Conservation (phyloP, 176 grass and related monocot species). For the Carex scoparia region DNA sequence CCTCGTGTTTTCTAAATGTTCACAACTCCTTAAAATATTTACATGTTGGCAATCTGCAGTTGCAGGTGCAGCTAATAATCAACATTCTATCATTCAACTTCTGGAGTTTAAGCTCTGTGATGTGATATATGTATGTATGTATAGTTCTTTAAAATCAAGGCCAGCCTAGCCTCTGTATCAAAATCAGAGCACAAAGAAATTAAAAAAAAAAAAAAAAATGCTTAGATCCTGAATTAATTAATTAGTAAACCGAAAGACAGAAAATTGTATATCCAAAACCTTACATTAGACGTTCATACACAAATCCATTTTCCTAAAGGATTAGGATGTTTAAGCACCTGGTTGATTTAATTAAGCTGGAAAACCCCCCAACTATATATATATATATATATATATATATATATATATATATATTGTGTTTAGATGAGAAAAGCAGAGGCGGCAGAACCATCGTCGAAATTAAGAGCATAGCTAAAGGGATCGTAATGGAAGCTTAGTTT, state of each 20-base stretch:
- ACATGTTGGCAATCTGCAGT: neutral
- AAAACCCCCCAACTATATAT: neutral
- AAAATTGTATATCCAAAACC: conserved; percentile 15
- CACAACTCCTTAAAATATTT: neutral
- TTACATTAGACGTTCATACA: neutral
- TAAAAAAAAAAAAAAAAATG: neutral
- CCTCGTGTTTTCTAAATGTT: no score
- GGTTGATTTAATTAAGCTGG: neutral
- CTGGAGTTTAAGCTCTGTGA: neutral
- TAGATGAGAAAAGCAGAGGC: conserved; percentile 28
- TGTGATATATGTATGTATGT: no score
- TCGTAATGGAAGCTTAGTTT: conserved; percentile 87
- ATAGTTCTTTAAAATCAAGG: neutral
- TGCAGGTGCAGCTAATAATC: neutral
- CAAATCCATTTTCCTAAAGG: neutral
- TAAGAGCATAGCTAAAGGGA: conserved; percentile 89
- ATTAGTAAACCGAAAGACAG: neutral
- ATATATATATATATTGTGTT: neutral
- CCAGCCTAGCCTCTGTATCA: neutral
- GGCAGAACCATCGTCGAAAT: conserved; percentile 73
- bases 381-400: neutral
- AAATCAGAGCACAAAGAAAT: neutral
- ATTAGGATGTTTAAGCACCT: neutral
- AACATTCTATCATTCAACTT: neutral
- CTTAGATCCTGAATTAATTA: neutral